Evolutionary conservation across 768 basidiomycete genomes (phyloP).

Genomic region (Dioszegia crocea): DNA sequence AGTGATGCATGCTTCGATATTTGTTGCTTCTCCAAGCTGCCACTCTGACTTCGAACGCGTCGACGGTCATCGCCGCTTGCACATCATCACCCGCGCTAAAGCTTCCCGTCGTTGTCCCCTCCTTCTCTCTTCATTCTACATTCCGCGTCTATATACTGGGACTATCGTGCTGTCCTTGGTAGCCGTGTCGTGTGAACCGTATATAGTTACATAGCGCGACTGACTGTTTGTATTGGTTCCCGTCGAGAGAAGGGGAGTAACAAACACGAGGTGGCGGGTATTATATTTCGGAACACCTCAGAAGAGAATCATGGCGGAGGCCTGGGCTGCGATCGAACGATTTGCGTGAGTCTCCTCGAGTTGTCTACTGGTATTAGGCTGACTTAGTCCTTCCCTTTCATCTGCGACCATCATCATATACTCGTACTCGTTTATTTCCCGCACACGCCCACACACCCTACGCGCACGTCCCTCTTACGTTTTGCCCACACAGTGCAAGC

Average conservation of each 20-base stretch:
- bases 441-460: not conserved
- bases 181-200: too few relatives aligned
- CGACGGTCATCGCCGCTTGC: not conserved
- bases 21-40: too few relatives aligned
- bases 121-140: not conserved
- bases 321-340: not conserved
- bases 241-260: too few relatives aligned
- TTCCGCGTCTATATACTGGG: not conserved
- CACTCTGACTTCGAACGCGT: not conserved
- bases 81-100: not conserved
- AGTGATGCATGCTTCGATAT: not conserved
- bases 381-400: not conserved
- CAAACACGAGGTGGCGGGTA: too few relatives aligned
- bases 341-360: constrained; percentile 6
- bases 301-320: not conserved
- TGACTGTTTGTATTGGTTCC: too few relatives aligned
- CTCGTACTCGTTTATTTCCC: not conserved
- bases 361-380: not conserved
- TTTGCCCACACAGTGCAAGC: not conserved
- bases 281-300: not conserved
- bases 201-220: too few relatives aligned
- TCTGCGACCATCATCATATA: too few relatives aligned
- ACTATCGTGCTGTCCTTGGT: too few relatives aligned
- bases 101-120: not conserved
- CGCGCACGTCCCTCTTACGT: not conserved